phyloP scores from a whole-genome alignment of 306 rosid species.

The Benincasa hispida region DNA sequence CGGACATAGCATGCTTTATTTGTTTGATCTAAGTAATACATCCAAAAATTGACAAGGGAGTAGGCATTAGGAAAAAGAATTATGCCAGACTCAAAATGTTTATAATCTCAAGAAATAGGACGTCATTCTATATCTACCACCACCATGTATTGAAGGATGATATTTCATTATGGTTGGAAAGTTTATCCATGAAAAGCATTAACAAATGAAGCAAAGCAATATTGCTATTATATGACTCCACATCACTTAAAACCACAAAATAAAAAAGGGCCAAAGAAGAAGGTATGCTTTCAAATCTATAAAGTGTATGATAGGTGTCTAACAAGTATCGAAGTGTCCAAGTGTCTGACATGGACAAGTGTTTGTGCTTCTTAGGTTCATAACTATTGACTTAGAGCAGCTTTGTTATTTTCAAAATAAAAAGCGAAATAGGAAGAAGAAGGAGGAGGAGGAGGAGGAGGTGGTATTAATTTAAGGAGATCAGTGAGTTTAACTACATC shows the following conservation, averaged over 20 bases:
- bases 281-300: no score
- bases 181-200: background rate
- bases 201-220: background rate
- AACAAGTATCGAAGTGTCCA: no score
- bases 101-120: background rate
- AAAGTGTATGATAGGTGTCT: no score
- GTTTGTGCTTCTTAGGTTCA: background rate
- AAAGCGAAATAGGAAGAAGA: background rate
- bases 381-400: background rate
- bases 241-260: background rate
- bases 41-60: no score
- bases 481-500: background rate
- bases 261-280: no score
- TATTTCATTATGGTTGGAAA: background rate
- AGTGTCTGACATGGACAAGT: no score
- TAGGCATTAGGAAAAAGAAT: no score
- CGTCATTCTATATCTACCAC: background rate
- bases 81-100: no score
- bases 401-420: background rate
- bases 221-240: background rate
- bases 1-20: no score
- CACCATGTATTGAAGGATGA: background rate
- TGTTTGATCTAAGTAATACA: no score
- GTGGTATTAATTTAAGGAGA: background rate
- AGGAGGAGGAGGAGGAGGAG: no score